Base-by-base conservation (phyloP, 2,329 filamentous ascomycete species). In the Lachnellula cervina region DNA sequence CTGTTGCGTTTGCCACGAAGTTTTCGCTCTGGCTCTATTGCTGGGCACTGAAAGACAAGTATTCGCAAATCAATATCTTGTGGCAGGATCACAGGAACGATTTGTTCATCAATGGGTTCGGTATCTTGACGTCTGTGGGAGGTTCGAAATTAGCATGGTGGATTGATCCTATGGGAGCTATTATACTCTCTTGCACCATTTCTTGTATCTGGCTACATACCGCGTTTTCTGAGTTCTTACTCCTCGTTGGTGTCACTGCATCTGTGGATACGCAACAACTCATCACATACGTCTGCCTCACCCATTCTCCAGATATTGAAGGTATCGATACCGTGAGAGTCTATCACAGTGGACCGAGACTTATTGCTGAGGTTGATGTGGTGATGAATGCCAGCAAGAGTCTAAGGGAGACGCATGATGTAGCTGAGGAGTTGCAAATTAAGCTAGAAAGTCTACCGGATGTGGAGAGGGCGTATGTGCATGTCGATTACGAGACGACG, bases 71-170 rank as follows among this genome's bases (percentile, higher is more conserved):
- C 61, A 83, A 88, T 55, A 97, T 97, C 69, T 77, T 97, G 14
- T 97, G 91, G 92, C 89, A 96, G 72, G 93, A 97, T 68, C 94
- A 99, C 75, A 87, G 94, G 59, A 99, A 99, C 69, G 94, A 99
- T 69, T 78, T 99, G n/a, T 79, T 96, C 66, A 90, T 99, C 80
- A 99, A 97, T 71, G 90, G 90, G 52, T 90, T 96, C 64, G 91
- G 88, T 82, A 85, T 97, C 61, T 73, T 97, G 53, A 97, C 92
- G 1, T 93, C 89, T 2, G 86, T 97, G n/a, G 89, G 90, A 54
- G 94, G 94, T 35, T 84, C 86, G 61, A 95, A 96, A 76, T 77
- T 97, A 21, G 77, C 78, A 57, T 97, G 93, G 93, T 97, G 90
- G 90, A 85, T 99, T 62, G 94, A 99, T 73, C 91, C 94, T 0